These are phyloP conservation scores for Suillus clintonianus DNA, from an alignment of 768 basidiomycete genomes.

Conservation along the genomic window DNA sequence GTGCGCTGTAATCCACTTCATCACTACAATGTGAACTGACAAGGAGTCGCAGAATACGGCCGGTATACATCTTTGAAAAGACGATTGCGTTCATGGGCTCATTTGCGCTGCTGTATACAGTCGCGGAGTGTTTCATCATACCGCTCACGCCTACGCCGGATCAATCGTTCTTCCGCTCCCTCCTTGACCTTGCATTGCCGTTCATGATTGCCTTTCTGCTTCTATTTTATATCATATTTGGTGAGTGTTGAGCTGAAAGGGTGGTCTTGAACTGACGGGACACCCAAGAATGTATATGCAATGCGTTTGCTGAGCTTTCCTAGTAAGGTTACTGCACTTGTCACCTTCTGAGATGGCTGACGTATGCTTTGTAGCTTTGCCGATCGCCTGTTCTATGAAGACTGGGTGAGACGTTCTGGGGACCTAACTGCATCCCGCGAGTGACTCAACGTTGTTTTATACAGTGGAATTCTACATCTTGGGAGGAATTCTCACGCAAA, in stretches of 20 bases:
- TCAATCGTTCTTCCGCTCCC: slow-evolving; percentile 71
- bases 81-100: slow-evolving; percentile 91
- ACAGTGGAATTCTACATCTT: slow-evolving; percentile 96
- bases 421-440: neutral
- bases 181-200: slow-evolving; percentile 87
- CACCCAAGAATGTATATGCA: slow-evolving; percentile 87
- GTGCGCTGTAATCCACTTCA: slow-evolving; percentile 40
- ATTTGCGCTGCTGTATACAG: slow-evolving; percentile 89
- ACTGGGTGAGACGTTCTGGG: slow-evolving; percentile 63
- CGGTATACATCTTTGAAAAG: slow-evolving; percentile 54
- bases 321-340: slow-evolving; percentile 52
- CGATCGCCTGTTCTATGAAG: slow-evolving; percentile 97
- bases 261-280: slow-evolving; percentile 2
- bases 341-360: neutral
- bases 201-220: slow-evolving; percentile 93
- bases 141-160: slow-evolving; percentile 72
- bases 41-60: slow-evolving; percentile 39
- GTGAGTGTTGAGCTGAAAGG: slow-evolving; percentile 33
- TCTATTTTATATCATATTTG: slow-evolving; percentile 85
- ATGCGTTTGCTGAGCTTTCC: slow-evolving; percentile 91
- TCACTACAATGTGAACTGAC: slow-evolving; percentile 7
- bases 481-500: slow-evolving; percentile 97
- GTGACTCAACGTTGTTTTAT: neutral
- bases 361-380: slow-evolving; percentile 64
- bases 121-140: slow-evolving; percentile 92